Base-by-base conservation (phyloP, 2,329 filamentous ascomycete species). In the Emmonsiellopsis sp. region DNA sequence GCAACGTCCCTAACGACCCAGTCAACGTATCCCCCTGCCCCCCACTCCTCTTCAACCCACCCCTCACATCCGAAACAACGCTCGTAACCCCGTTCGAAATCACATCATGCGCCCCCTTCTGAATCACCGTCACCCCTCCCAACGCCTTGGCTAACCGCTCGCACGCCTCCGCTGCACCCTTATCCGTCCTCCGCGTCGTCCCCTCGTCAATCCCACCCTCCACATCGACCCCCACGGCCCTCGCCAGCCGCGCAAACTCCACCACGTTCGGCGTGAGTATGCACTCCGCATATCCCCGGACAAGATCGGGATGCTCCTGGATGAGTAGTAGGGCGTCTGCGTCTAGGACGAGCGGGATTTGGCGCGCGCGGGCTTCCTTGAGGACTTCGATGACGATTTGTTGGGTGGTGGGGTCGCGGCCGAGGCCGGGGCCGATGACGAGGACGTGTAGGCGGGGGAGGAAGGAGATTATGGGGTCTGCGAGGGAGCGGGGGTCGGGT, bases 21-120 rank as follows among this genome's bases (percentile, higher is more conserved):
- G 93, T 97, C 59, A 98, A 74, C 3, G 93, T 97, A 71, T 98
- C 93, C 1, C 93, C 93, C 72, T 98, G 93, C 0, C 93, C 93
- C 47, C 92, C 93, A 54, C 88, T 92, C 59, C 93, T 79, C 80
- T 98, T 98, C 68, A 83, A 71, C 1, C 92, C 92, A 7, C 93
- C 93, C 63, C 82, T 73, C 2, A 91, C 72, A 61, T 95, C 90
- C 31, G 85, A 87, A 0, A 86, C 74, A 31, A 91, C 71, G n/a
- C 87, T 95, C 52, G 77, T 77, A 54, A 79, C 75, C 10, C 91
- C 88, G 62, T 95, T 87, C 2, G 85, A 89, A 56, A 98, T 88
- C 59, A 86, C 83, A 70, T 98, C 93, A 56, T 82, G 82, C 2
- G 71, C 68, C 2, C 93, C 93, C 75, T 98, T 98, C 68, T 96